Evolutionary conservation across 768 basidiomycete genomes (phyloP), one percentile per base, ranked within the genome.

Genomic region (Trametes punicea): DNA sequence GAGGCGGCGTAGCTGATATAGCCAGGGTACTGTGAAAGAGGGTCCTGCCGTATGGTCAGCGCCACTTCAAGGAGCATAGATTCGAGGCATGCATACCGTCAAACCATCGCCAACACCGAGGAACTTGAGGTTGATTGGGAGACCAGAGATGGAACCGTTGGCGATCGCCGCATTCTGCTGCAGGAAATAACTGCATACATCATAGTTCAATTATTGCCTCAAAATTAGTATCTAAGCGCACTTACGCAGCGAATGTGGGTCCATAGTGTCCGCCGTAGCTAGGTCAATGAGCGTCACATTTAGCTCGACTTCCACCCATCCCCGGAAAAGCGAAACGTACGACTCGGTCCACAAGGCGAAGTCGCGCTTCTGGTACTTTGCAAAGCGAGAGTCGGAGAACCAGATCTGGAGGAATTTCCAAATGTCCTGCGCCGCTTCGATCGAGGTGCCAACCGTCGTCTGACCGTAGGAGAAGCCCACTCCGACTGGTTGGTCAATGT

Each of bases 321-420:
- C 1, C 8, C 8, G n/a, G n/a, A n/a, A 23, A 3, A 18, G 23
- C 16, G n/a, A 45, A 18, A 49, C 60, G n/a, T 53, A 70, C 73
- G 82, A 84, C 66, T 85, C 83, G 1, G 83, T 82, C 84, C 84
- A 87, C 46, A 85, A 69, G 1, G 79, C 84, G 47, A 85, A 73
- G 2, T 77, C 74, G 50, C 71, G 75, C 20, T 62, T 60, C 34
- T 74, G 68, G 42, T 75, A 78, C 49, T 78, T 75, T 38, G 77
- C 62, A 61, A 85, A 87, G 56, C 77, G 75, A 3, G 74, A 63
- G 62, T 87, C 83, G 0, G 71, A 65, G 47, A 87, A 73, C 68
- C 81, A 85, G 16, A 85, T 81, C 69, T 85, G 84, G 62, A 87
- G 67, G 71, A 85, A 81, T 62, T 67, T 74, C 83, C 83, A 87